Evolutionary conservation across 257 asterid species (phyloP), one percentile per base, ranked within the genome.

Genomic region (Solanum chmielewskii): DNA sequence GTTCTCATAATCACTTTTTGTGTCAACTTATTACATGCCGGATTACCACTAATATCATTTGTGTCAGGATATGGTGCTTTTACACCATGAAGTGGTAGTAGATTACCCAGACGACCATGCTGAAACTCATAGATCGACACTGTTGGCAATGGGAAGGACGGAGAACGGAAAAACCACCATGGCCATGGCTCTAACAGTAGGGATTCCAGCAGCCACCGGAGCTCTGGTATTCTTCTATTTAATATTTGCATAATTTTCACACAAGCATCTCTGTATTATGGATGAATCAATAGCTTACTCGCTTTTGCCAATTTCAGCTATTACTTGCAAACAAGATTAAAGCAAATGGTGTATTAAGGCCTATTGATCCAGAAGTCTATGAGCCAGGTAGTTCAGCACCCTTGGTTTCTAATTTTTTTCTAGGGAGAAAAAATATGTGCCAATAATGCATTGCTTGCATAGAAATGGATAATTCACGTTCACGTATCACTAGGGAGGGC

Each of bases 141-240:
- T 97, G 42, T 88, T 97, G 86, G 99, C 93, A 91, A 91, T 93
- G 6, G 98, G 99, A 12, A 97, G 92, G 86, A 92, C 85, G 15
- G 91, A 86, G 25, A 91, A 90, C 21, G 95, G 86, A 80, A 94
- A 90, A 39, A 64, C 92, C 10, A 91, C 93, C 87, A 93, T 95
- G 0, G 98, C 99, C 39, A 97, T 97, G 98, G 95, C 99, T 83
- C 92, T 94, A 47, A 95, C 98, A 23, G 99, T 95, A 25, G 99
- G 98, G 87, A 94, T 97, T 87, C 98, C 98, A 45, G 98, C 93
- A 35, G 99, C 98, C 91, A 95, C 93, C 86, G 99, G 98, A 87
- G 99, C 98, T 82, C 91, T 97, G 95, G 99, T 96, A 93, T 86
- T 31, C 49, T 23, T 74, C 31, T 33, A 5, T 86, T 23, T 44